A percentile compares a stretch with the other conserved stretches of the same genome.
phyloP scores from a whole-genome alignment of 2,329 filamentous ascomycete genomes.

The Coniochaeta sp. region DNA sequence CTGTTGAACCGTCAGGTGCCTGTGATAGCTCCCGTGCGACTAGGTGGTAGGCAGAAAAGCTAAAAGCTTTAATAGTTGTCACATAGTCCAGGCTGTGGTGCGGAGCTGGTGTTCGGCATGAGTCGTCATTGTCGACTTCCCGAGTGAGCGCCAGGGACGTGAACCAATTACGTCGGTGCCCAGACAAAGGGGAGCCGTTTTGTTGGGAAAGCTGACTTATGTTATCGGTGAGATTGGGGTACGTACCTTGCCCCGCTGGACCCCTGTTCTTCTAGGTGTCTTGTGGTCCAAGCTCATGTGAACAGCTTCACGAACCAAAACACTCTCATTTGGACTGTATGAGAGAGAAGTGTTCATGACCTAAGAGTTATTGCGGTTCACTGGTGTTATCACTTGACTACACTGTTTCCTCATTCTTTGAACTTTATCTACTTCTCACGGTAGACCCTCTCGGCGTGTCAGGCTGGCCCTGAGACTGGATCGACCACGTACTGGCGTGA shows the following conservation, averaged over 20 bases:
- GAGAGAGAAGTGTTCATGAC: no score
- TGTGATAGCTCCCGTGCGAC: background rate
- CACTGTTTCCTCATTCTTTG: no score
- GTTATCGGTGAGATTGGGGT: background rate
- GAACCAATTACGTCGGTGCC: background rate
- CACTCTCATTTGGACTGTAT: background rate
- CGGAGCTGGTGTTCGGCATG: background rate
- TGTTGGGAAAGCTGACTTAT: slow-evolving; percentile 1
- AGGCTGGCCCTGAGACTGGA: no score
- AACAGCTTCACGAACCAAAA: background rate
- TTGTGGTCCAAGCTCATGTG: background rate
- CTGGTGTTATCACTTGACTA: no score
- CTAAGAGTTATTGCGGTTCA: no score
- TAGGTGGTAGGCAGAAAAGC: background rate
- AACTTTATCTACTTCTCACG: no score
- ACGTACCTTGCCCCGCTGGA: background rate
- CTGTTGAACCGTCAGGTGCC: background rate
- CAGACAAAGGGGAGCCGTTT: background rate
- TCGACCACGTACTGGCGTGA: no score
- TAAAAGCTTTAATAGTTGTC: no score
- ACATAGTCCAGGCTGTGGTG: no score
- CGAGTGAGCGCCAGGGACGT: background rate
- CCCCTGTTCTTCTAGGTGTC: background rate
- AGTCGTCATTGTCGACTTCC: background rate
- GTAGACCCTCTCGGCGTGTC: no score